phyloP scores from a whole-genome alignment of 495 filamentous ascomycete species.

The Melanomma pulvis-pyrius region DNA sequence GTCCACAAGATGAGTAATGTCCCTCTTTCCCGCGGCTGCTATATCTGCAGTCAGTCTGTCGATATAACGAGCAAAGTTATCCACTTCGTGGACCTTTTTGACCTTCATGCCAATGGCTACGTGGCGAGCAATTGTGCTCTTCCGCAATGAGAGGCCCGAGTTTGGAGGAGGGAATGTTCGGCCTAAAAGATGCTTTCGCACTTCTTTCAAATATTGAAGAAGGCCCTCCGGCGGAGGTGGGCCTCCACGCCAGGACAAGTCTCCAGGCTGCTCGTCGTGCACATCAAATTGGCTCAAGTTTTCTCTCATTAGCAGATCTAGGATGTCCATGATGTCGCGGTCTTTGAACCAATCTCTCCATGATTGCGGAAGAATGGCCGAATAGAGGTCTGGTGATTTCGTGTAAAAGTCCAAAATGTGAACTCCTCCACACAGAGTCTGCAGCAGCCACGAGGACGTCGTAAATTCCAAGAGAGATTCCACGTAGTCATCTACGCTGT shows the following conservation, averaged over 20 bases:
- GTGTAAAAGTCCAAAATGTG: constrained; percentile 97
- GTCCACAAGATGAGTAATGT: constrained; percentile 87
- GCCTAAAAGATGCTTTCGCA: constrained; percentile 68
- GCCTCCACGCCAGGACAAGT: constrained; percentile 52
- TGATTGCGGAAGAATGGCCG: constrained; percentile 68
- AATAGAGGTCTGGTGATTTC: constrained; percentile 77
- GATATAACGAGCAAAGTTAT: constrained; percentile 66
- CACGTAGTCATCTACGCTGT: constrained; percentile 70
- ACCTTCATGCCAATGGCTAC: constrained; percentile 90
- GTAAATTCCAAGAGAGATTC: constrained; percentile 75
- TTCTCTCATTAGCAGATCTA: constrained; percentile 78
- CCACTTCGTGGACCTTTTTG: constrained; percentile 92
- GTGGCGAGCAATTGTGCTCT: constrained; percentile 59
- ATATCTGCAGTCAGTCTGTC: constrained; percentile 56
- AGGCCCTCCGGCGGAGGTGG: constrained; percentile 68
- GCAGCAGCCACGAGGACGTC: constrained; percentile 75
- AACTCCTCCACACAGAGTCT: constrained; percentile 85
- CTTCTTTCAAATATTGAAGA: constrained; percentile 70
- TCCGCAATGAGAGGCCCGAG: constrained; percentile 28
- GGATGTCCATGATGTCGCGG: constrained; percentile 68
- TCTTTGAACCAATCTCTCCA: constrained; percentile 79
- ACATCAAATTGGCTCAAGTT: constrained; percentile 55
- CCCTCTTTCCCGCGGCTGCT: constrained; percentile 44
- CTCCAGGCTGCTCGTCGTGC: constrained; percentile 14
- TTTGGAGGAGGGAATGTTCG: constrained; percentile 55